A percentile compares a stretch with the other conserved stretches of the same genome.
Evolutionary conservation across 2,329 filamentous ascomycete species (phyloP).

Genomic region (Cercospora nicotianae): DNA sequence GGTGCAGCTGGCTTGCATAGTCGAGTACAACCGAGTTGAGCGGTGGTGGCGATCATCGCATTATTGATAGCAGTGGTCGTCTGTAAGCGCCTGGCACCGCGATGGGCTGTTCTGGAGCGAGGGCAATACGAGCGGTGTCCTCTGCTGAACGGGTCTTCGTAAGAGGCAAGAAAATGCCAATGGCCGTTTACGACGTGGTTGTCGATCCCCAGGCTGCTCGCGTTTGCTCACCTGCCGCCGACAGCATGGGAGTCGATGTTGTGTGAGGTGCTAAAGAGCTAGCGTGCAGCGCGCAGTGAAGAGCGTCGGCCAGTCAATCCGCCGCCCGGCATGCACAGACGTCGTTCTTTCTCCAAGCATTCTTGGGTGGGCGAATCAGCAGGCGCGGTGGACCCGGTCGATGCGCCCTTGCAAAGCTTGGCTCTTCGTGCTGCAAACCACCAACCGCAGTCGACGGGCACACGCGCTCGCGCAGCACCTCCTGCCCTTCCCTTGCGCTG

Average conservation of each 20-base stretch:
- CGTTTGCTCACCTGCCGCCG: not conserved
- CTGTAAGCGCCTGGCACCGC: not conserved
- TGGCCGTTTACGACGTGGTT: not conserved
- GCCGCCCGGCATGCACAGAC: not conserved
- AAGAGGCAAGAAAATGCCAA: not conserved
- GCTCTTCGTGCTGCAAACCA: conserved; percentile 3
- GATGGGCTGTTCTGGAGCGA: not conserved
- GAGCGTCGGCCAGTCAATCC: conserved; percentile 15
- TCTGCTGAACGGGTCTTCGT: not conserved
- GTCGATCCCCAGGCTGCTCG: not conserved
- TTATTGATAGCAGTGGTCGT: not conserved
- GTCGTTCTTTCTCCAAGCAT: not conserved
- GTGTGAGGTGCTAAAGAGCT: conserved; percentile 11
- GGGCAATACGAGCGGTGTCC: not conserved
- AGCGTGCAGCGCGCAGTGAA: conserved; percentile 20
- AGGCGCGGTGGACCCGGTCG: not conserved
- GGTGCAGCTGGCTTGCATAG: not conserved
- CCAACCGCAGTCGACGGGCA: not conserved
- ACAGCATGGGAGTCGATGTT: conserved; percentile 11
- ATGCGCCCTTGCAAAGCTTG: conserved; percentile 9
- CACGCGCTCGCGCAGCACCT: conserved; percentile 3
- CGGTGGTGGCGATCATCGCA: not conserved
- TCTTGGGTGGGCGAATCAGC: conserved; percentile 8
- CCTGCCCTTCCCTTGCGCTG: conserved; percentile 15
- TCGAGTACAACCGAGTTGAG: not conserved